A percentile compares a stretch with the other conserved stretches of the same genome.
These are phyloP conservation scores for Vitis cinerea DNA, from an alignment of 164 flowering plant genomes.

Conservation along the genomic window DNA sequence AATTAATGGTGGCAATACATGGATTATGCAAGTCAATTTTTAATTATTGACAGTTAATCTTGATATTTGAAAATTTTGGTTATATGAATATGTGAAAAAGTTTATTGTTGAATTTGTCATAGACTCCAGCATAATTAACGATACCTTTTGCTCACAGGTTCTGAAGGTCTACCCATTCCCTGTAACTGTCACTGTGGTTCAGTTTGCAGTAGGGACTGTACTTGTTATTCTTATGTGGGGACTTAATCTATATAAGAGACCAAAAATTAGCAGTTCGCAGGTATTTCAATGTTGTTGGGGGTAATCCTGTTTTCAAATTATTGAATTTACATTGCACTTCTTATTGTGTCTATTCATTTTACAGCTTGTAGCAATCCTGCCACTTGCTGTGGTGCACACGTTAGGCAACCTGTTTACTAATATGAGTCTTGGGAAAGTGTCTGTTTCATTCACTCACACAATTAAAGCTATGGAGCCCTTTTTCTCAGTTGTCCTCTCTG, in stretches of 20 bases:
- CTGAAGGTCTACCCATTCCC: slow-evolving; percentile 67
- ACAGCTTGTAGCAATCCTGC: slow-evolving; percentile 79
- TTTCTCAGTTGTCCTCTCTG: slow-evolving; percentile 93
- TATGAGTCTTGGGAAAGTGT: slow-evolving; percentile 99
- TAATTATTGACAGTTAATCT: too few relatives aligned
- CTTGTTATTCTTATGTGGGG: slow-evolving; percentile 68
- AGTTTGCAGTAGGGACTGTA: slow-evolving; percentile 67
- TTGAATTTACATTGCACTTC: neutral
- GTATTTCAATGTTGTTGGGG: slow-evolving; percentile 22
- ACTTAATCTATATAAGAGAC: slow-evolving; percentile 58
- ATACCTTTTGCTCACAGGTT: slow-evolving; percentile 43
- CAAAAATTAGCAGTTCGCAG: slow-evolving; percentile 63
- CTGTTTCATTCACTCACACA: slow-evolving; percentile 97
- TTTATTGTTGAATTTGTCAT: too few relatives aligned
- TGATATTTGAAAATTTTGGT: too few relatives aligned
- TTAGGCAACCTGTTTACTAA: slow-evolving; percentile 94
- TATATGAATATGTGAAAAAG: too few relatives aligned
- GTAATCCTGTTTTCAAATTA: neutral
- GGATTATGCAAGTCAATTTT: too few relatives aligned
- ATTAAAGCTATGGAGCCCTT: slow-evolving; percentile 98
- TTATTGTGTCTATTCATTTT: slow-evolving; percentile 7
- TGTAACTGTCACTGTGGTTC: slow-evolving; percentile 56
- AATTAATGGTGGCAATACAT: too few relatives aligned
- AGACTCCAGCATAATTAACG: neutral
- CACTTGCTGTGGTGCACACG: slow-evolving; percentile 86